phyloP scores from a whole-genome alignment of 192 early-diverging fungal species.

The Gigaspora rosea region DNA sequence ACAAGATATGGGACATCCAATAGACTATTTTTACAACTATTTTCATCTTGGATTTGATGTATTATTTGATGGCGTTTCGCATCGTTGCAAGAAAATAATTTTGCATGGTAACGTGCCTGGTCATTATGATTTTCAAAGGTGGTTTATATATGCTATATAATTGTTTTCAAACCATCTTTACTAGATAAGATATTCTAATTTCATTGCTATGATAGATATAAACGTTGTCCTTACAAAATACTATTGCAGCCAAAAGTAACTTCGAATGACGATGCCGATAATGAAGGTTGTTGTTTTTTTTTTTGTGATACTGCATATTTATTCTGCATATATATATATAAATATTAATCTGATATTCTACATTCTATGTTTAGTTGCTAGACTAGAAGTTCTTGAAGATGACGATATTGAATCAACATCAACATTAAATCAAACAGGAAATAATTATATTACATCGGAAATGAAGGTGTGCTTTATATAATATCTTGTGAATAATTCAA shows the following conservation, averaged over 20 bases:
- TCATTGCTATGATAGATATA: conserved; percentile 45
- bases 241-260: conserved; percentile 38
- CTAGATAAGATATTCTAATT: too few relatives aligned
- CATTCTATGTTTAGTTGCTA: not conserved
- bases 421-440: conserved; percentile 6
- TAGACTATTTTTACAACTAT: conserved; percentile 79
- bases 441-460: not conserved
- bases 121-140: conserved; percentile 71
- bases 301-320: conserved; percentile 8
- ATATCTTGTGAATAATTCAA: conserved; percentile 37
- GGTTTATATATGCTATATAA: conserved; percentile 30
- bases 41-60: conserved; percentile 75
- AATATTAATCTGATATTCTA: not conserved
- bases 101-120: conserved; percentile 73
- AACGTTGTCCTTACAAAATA: conserved; percentile 56
- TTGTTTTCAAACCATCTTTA: too few relatives aligned
- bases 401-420: conserved; percentile 32
- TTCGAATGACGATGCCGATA: not conserved
- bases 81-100: conserved; percentile 71
- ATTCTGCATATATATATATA: too few relatives aligned
- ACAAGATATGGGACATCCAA: conserved; percentile 45
- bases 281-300: conserved; percentile 21
- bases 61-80: conserved; percentile 64
- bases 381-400: conserved; percentile 40
- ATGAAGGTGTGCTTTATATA: conserved; percentile 17